Conservation (phyloP, 257 asterid genomes). For the Knoxia roxburghii region DNA sequence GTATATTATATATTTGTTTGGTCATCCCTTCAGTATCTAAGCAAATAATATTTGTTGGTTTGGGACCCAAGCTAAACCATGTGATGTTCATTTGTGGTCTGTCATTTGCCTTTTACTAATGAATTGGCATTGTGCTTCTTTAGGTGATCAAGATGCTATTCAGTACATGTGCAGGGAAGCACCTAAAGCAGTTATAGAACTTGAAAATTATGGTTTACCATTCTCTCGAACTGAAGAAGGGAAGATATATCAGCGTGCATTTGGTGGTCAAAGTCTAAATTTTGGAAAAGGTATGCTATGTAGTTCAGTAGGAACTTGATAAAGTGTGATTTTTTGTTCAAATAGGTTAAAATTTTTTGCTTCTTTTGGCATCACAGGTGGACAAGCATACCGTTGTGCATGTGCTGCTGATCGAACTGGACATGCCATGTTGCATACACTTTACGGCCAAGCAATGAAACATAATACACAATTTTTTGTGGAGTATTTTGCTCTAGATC, state of each 20-base stretch:
- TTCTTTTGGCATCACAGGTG: slow-evolving; percentile 44
- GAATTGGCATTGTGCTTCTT: slow-evolving; percentile 15
- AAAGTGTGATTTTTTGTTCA: neutral
- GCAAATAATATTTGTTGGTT: neutral
- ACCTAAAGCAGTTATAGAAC: slow-evolving; percentile 90
- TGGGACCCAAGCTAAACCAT: neutral
- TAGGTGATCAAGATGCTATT: slow-evolving; percentile 96
- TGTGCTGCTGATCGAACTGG: slow-evolving; percentile 99
- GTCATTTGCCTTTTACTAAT: slow-evolving; percentile 12
- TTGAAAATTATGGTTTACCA: slow-evolving; percentile 88
- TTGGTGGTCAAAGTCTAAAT: slow-evolving; percentile 95
- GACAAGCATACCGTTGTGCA: slow-evolving; percentile 98
- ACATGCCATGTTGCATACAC: slow-evolving; percentile 94
- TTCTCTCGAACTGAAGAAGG: slow-evolving; percentile 98
- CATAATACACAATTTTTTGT: slow-evolving; percentile 96
- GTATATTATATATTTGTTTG: neutral
- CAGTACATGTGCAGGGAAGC: slow-evolving; percentile 97
- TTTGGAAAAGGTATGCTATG: slow-evolving; percentile 76
- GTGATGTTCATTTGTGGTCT: slow-evolving; percentile 8
- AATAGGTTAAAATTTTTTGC: neutral
- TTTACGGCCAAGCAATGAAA: slow-evolving; percentile 98
- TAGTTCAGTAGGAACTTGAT: slow-evolving; percentile 7
- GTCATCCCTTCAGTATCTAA: neutral
- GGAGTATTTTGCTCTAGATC: slow-evolving; percentile 91
- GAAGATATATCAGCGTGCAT: slow-evolving; percentile 93